A percentile compares a stretch with the other conserved stretches of the same genome.
phyloP scores from a whole-genome alignment of 2,329 filamentous ascomycete species.

The Calonectria naviculata region DNA sequence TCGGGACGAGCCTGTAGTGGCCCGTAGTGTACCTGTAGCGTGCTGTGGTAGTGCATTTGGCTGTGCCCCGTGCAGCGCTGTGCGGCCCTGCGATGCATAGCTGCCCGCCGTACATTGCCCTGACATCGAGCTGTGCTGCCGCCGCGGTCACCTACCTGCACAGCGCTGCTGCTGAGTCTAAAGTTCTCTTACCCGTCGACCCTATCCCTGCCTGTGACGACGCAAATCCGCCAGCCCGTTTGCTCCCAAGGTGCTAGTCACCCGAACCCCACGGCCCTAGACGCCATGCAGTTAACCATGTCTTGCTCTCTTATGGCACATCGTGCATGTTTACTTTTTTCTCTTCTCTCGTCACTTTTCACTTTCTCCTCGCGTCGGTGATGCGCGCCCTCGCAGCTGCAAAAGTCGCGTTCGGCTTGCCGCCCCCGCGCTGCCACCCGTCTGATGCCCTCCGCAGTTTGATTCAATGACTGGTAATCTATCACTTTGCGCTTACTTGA shows the following conservation, averaged over 20 bases:
- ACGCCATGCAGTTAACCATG: slow-evolving; percentile 27
- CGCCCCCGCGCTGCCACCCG: neutral
- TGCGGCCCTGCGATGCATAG: neutral
- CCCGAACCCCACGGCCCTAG: slow-evolving; percentile 22
- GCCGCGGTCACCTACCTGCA: neutral
- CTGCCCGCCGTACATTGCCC: neutral
- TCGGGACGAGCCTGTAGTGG: neutral
- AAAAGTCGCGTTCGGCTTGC: slow-evolving; percentile 7
- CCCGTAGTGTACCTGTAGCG: neutral
- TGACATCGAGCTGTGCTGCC: neutral
- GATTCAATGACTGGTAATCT: slow-evolving; percentile 23
- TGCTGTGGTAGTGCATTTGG: neutral
- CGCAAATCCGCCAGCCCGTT: slow-evolving; percentile 9
- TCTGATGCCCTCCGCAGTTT: neutral
- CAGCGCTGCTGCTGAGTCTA: neutral
- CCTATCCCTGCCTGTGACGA: neutral
- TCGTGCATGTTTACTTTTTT: slow-evolving; percentile 26
- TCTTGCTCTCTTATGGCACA: slow-evolving; percentile 25
- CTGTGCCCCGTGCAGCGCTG: neutral
- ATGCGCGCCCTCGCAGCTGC: slow-evolving; percentile 19
- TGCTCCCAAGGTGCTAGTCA: slow-evolving; percentile 6
- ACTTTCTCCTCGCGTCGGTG: slow-evolving; percentile 19
- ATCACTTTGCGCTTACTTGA: slow-evolving; percentile 9
- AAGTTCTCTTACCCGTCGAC: neutral
- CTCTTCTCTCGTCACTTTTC: slow-evolving; percentile 21